phyloP scores from a whole-genome alignment of 2,329 filamentous ascomycete genomes.

The Venturia effusa region DNA sequence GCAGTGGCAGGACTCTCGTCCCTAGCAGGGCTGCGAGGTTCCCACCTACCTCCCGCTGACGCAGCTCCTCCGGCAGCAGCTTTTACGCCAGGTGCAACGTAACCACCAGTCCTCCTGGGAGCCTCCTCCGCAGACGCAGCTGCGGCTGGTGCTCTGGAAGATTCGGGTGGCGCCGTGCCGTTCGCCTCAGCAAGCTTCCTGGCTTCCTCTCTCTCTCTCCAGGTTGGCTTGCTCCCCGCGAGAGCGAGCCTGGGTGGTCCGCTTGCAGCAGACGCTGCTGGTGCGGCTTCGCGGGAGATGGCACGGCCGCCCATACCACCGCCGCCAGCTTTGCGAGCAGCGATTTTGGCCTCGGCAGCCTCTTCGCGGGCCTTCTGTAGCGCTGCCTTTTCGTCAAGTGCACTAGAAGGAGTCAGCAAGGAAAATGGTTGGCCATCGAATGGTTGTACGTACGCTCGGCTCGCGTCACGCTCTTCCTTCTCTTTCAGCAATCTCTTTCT shows the following conservation, averaged over 20 bases:
- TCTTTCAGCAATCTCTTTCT: conserved; percentile 64
- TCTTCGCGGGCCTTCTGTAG: conserved; percentile 75
- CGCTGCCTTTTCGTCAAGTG: conserved; percentile 50
- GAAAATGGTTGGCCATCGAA: conserved; percentile 13
- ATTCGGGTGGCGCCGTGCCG: conserved; percentile 22
- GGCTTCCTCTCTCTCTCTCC: conserved; percentile 58
- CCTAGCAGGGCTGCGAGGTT: conserved; percentile 21
- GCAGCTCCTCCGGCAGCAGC: conserved; percentile 13
- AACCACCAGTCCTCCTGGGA: conserved; percentile 32
- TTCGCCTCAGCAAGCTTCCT: conserved; percentile 19
- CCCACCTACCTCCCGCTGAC: conserved; percentile 22
- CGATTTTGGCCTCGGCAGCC: conserved; percentile 69
- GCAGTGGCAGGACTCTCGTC: conserved; percentile 22
- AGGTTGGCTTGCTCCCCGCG: conserved; percentile 39
- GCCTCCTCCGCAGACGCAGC: conserved; percentile 24
- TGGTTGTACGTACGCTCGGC: conserved; percentile 41
- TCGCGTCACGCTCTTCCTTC: conserved; percentile 47
- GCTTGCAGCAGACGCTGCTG: conserved; percentile 35
- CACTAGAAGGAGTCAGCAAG: conserved; percentile 35
- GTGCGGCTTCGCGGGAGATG: conserved; percentile 28
- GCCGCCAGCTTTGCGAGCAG: conserved; percentile 50
- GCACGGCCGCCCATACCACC: conserved; percentile 15
- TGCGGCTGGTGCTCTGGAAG: conserved; percentile 22
- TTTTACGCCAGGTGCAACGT: conserved; percentile 33
- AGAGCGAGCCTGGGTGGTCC: conserved; percentile 54